Evolutionary conservation across 2,329 filamentous ascomycete genomes (phyloP).

Genomic region (Exophiala spinifera): DNA sequence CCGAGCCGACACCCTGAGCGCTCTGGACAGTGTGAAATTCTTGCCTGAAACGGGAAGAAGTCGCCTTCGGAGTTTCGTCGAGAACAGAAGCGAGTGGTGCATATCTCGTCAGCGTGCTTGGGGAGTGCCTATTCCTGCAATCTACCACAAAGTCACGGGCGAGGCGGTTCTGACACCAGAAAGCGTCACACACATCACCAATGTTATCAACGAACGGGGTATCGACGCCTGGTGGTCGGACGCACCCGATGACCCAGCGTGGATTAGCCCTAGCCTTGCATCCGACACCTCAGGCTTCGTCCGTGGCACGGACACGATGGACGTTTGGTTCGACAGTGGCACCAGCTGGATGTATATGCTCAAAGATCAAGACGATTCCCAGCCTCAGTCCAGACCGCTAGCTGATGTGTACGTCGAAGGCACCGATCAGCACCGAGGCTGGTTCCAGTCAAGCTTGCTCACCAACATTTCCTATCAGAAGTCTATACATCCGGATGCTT

Average conservation of each 20-base stretch:
- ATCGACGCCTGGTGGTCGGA: conserved; percentile 97
- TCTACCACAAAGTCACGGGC: conserved; percentile 68
- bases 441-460: conserved; percentile 95
- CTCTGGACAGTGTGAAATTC: conserved; percentile 71
- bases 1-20: conserved; percentile 67
- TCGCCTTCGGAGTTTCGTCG: conserved; percentile 79
- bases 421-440: conserved; percentile 92
- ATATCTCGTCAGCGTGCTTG: conserved; percentile 94
- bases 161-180: conserved; percentile 75
- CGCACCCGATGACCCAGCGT: conserved; percentile 67
- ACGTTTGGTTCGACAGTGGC: conserved; percentile 99
- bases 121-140: conserved; percentile 92
- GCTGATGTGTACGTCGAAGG: conserved; percentile 93
- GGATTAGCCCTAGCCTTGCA: conserved; percentile 66
- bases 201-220: conserved; percentile 70
- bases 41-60: conserved; percentile 70
- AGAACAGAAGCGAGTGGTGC: conserved; percentile 91
- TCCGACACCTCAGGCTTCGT: conserved; percentile 42
- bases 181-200: conserved; percentile 80
- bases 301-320: conserved; percentile 92
- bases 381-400: conserved; percentile 32
- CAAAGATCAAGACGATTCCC: conserved; percentile 28
- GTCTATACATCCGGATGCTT: conserved; percentile 33
- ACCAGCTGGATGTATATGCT: conserved; percentile 73
- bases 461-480: conserved; percentile 68